Base-by-base conservation (phyloP, 2,329 filamentous ascomycete species). In the Cryphonectria japonica region DNA sequence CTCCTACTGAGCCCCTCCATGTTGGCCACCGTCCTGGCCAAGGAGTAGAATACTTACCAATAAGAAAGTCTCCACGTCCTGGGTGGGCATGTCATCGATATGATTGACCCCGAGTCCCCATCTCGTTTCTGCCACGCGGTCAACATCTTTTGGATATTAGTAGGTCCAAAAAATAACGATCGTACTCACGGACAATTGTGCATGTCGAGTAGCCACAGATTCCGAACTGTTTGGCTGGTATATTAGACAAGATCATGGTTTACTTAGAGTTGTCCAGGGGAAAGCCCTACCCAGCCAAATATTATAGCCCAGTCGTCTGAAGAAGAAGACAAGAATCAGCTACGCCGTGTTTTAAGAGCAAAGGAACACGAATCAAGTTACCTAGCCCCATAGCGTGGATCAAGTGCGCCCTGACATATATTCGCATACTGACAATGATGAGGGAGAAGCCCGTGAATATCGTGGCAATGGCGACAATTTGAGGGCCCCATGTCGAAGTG, bases 401-500 rank as follows among this genome's bases (percentile, higher is more conserved):
- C 39, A 68, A 22, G 22, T 46, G 32, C 26, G 41, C 26, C n/a
- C 66, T 68, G 34, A 68, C 57, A 50, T 68, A 68, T 26, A 68
- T 22, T 14, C 66, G 34, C 37, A 68, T 19, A 22, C 66, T 34
- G 41, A 54, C 43, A 50, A 41, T 46, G 7, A 68, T 37, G 16
- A 68, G 37, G 34, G 66, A 68, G 14, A 68, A 26, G 41, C 37
- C 19, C 6, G 66, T 68, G 54, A 61, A 68, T 16, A 11, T 34
- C 39, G 39, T 7, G 26, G 59, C 37, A 19, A 68, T 68, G 16
- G 39, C 54, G 19, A 68, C 66, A 19, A 68, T 68, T 19, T 26
- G 66, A 39, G 66, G 66, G 7, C 37, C 66, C 66, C 66, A 61
- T 26, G 66, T 68, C 32, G 66, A 57, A 7, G 29, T 68, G 26